phyloP scores from a whole-genome alignment of 2,329 filamentous ascomycete species.

The Pseudogymnoascus sp. region DNA sequence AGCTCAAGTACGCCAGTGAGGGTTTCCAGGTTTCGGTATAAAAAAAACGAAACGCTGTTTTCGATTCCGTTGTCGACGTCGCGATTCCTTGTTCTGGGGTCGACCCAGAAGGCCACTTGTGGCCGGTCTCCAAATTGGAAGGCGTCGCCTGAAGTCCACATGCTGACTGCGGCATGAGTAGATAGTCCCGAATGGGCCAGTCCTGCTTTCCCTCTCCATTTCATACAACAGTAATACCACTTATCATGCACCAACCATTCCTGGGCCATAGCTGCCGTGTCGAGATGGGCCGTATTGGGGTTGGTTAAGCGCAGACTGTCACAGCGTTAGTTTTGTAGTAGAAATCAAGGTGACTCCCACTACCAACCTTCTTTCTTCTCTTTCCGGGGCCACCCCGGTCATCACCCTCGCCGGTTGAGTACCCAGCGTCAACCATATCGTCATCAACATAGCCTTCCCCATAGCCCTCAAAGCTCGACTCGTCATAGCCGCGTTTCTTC shows the following conservation, averaged over 20 bases:
- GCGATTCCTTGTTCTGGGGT: neutral
- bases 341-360: constrained; percentile 9
- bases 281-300: constrained; percentile 20
- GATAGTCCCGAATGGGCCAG: neutral
- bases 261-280: constrained; percentile 43
- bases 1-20: neutral
- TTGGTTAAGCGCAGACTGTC: constrained; percentile 2
- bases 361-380: constrained; percentile 55
- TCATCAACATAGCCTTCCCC: constrained; percentile 64
- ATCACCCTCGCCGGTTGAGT: constrained; percentile 65
- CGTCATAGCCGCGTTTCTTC: constrained; percentile 70
- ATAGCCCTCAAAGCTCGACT: constrained; percentile 67
- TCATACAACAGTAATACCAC: neutral
- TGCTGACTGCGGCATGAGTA: neutral
- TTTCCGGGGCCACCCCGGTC: constrained; percentile 47
- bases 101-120: neutral
- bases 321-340: constrained; percentile 8
- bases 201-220: neutral
- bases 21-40: neutral
- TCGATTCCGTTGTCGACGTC: neutral
- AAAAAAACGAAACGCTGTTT: constrained; percentile 6
- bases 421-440: constrained; percentile 51
- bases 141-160: neutral
- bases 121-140: neutral
- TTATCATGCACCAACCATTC: constrained; percentile 46